These are phyloP conservation scores for Inonotus hispidus DNA, from an alignment of 1,284 basidiomycete genomes.

Conservation along the genomic window DNA sequence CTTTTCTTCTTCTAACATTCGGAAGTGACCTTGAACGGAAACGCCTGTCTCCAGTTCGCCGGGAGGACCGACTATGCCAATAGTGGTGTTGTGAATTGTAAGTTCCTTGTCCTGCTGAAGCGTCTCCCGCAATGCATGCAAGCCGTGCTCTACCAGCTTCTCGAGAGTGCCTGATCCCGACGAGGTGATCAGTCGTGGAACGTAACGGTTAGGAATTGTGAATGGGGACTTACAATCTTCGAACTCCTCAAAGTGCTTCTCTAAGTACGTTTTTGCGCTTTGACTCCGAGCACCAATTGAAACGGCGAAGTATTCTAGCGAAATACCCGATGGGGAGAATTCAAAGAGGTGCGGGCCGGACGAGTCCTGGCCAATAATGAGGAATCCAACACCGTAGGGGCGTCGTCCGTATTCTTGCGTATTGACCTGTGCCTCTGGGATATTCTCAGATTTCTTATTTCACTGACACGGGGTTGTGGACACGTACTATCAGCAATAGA, in stretches of 20 bases:
- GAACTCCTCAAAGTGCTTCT: conserved; percentile 90
- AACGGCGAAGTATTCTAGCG: conserved; percentile 98
- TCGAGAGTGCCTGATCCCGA: conserved; percentile 57
- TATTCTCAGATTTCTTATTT: conserved; percentile 12
- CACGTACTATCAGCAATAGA: conserved; percentile 90
- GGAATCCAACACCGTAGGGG: conserved; percentile 98
- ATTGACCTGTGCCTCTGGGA: conserved; percentile 92
- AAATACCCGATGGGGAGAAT: conserved; percentile 96
- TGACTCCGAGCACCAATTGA: conserved; percentile 97
- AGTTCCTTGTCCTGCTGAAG: conserved; percentile 97
- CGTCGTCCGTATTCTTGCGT: conserved; percentile 98
- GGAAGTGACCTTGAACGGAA: conserved; percentile 55
- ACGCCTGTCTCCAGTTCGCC: conserved; percentile 52
- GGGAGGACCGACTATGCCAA: conserved; percentile 81
- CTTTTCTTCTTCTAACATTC: conserved; percentile 73
- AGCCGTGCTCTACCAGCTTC: conserved; percentile 84
- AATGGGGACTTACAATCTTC: conserved; percentile 58
- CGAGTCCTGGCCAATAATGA: conserved; percentile 94
- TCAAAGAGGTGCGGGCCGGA: conserved; percentile 97
- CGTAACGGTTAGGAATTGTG: conserved; percentile 1
- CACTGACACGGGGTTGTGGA: not conserved
- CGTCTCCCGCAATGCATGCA: conserved; percentile 91
- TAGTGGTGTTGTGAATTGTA: conserved; percentile 86
- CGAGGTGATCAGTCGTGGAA: not conserved
- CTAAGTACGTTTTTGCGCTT: conserved; percentile 97